Percentiles rank a stretch among this genome's conserved stretches.
These are phyloP conservation scores for Phytophthora hibernalis DNA, from an alignment of 352 stramenopile species.

Conservation along the genomic window DNA sequence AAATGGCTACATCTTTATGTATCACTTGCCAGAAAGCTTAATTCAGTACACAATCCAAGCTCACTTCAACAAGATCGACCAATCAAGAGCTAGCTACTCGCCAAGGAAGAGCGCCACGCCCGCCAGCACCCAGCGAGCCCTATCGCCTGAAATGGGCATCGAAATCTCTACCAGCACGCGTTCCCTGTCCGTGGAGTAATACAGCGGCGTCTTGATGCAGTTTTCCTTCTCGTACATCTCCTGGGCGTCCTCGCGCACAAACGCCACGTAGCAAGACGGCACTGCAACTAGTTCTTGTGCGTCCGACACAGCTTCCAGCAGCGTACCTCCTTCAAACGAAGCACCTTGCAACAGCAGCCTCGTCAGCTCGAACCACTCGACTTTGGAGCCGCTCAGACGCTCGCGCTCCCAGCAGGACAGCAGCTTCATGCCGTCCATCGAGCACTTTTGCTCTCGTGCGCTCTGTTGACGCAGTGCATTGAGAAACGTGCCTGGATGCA, in stretches of 20 bases:
- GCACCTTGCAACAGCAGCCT: constrained; percentile 88
- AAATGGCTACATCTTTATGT: too few relatives aligned
- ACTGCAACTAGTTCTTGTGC: constrained; percentile 84
- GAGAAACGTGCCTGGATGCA: constrained; percentile 95
- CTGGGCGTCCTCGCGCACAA: constrained; percentile 74
- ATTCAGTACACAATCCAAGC: too few relatives aligned
- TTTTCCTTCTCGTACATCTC: constrained; percentile 81
- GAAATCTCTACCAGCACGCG: constrained; percentile 85
- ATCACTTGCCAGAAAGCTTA: too few relatives aligned
- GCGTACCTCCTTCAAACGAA: constrained; percentile 78
- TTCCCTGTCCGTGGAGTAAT: constrained; percentile 80
- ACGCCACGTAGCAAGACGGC: constrained; percentile 86
- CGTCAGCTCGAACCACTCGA: constrained; percentile 88
- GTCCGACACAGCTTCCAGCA: constrained; percentile 85
- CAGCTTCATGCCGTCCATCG: constrained; percentile 93
- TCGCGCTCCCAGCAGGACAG: constrained; percentile 91
- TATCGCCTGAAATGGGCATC: constrained; percentile 77
- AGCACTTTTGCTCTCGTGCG: constrained; percentile 79
- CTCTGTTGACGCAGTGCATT: constrained; percentile 94
- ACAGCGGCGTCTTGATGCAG: constrained; percentile 81
- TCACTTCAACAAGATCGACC: neutral
- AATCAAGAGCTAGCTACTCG: constrained; percentile 46
- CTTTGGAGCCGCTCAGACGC: constrained; percentile 44
- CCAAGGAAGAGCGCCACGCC: constrained; percentile 87
- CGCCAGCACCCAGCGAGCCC: constrained; percentile 79